Conservation (phyloP, 208 protist genomes). For the Crithidia expoeki region DNA sequence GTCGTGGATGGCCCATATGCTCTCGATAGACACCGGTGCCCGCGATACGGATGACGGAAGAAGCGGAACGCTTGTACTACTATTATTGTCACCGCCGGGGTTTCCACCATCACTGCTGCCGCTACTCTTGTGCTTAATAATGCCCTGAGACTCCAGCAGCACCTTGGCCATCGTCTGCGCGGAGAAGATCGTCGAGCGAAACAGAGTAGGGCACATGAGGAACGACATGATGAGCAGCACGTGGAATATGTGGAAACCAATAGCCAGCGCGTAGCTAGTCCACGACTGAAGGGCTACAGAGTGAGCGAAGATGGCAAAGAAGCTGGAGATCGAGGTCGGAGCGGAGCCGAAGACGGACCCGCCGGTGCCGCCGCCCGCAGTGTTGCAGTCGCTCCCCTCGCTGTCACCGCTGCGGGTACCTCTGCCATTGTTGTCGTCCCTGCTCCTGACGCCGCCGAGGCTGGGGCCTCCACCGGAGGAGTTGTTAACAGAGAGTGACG, state of each 20-base stretch:
- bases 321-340: slow-evolving; percentile 18
- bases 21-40: slow-evolving; percentile 33
- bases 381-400: background rate
- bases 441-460: background rate
- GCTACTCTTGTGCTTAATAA: slow-evolving; percentile 13
- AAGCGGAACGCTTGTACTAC: background rate
- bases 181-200: slow-evolving; percentile 52
- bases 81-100: background rate
- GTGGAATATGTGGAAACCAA: slow-evolving; percentile 43
- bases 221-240: slow-evolving; percentile 40
- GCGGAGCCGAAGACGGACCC: slow-evolving; percentile 18
- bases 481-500: slow-evolving; percentile 21
- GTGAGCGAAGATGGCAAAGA: slow-evolving; percentile 21
- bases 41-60: slow-evolving; percentile 3
- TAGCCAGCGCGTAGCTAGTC: slow-evolving; percentile 29
- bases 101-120: background rate
- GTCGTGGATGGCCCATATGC: slow-evolving; percentile 56
- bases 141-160: slow-evolving; percentile 44
- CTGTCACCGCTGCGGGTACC: slow-evolving; percentile 1
- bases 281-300: slow-evolving; percentile 36
- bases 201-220: slow-evolving; percentile 36
- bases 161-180: slow-evolving; percentile 32
- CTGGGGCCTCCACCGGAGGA: slow-evolving; percentile 2
- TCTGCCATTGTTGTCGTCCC: slow-evolving; percentile 7
- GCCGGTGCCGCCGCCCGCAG: background rate